These are phyloP conservation scores for Pythium angustatum DNA, from an alignment of 352 stramenopile genomes.

Conservation along the genomic window DNA sequence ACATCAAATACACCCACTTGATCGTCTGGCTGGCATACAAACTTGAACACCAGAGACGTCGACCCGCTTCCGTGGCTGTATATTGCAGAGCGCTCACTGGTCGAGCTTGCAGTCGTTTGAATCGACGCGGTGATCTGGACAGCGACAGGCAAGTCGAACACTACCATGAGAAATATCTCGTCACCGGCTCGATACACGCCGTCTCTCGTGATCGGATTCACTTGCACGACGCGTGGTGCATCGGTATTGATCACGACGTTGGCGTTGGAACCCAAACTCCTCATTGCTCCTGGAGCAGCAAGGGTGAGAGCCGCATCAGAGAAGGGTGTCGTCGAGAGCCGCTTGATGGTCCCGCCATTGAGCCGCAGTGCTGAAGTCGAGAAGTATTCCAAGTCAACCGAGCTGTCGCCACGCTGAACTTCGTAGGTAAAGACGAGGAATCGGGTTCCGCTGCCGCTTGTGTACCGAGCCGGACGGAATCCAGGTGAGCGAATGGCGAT, in stretches of 20 bases:
- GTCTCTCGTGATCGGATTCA: conserved; percentile 51
- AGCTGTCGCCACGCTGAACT: conserved; percentile 57
- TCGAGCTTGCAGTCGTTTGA: conserved; percentile 33
- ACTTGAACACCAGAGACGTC: conserved; percentile 50
- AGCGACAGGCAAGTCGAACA: conserved; percentile 58
- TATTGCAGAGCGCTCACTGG: conserved; percentile 40
- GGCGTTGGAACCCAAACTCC: conserved; percentile 41
- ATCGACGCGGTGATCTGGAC: conserved; percentile 39
- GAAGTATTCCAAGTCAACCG: conserved; percentile 48
- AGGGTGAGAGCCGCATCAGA: conserved; percentile 56
- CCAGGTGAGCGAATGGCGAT: conserved; percentile 52
- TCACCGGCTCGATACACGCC: conserved; percentile 61
- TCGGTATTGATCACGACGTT: conserved; percentile 54
- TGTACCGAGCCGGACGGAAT: conserved; percentile 50
- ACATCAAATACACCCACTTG: conserved; percentile 48
- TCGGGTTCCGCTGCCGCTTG: conserved; percentile 46
- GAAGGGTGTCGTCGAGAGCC: conserved; percentile 50
- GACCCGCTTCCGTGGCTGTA: conserved; percentile 52
- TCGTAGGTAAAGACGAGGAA: conserved; percentile 54
- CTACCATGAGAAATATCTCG: conserved; percentile 41
- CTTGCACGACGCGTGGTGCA: conserved; percentile 42
- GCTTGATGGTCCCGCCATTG: conserved; percentile 57
- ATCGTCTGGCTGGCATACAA: conserved; percentile 40
- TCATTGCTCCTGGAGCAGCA: conserved; percentile 33
- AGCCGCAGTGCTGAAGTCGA: conserved; percentile 49